Evolutionary conservation across 2,329 filamentous ascomycete genomes (phyloP).

Genomic region (Penicillium hesseltinei): DNA sequence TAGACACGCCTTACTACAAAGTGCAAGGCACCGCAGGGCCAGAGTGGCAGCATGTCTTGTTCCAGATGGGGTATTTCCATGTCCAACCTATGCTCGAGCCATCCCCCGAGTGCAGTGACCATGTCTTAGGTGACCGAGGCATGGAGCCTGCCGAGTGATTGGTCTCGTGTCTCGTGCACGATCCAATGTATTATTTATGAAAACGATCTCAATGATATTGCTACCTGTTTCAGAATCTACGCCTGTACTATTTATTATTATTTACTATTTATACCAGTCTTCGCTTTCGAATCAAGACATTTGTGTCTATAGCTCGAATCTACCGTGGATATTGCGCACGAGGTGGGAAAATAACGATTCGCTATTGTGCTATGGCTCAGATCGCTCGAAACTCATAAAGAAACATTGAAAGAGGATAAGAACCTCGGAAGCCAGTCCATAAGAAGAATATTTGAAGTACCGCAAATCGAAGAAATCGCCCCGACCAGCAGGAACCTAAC

Average conservation of each 20-base stretch:
- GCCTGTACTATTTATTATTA: not conserved
- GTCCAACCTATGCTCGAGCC: conserved; percentile 21
- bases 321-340: too few species aligned
- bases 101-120: conserved; percentile 17
- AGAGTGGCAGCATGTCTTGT: conserved; percentile 42
- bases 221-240: not conserved
- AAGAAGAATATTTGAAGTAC: not conserved
- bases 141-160: not conserved
- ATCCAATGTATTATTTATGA: conserved; percentile 3
- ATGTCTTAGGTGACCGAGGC: not conserved
- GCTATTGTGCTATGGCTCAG: not conserved
- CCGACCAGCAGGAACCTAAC: conserved; percentile 5
- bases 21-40: conserved; percentile 64
- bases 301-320: too few species aligned
- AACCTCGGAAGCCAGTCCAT: not conserved
- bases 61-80: conserved; percentile 33
- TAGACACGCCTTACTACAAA: conserved; percentile 57
- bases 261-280: not conserved
- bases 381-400: conserved; percentile 4
- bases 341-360: not conserved
- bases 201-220: not conserved
- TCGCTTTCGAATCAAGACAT: not conserved
- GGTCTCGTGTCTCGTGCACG: not conserved
- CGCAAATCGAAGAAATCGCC: not conserved
- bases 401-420: not conserved